These are phyloP conservation scores for Omphalotus olearius DNA, from an alignment of 1,284 basidiomycete genomes.

Conservation along the genomic window DNA sequence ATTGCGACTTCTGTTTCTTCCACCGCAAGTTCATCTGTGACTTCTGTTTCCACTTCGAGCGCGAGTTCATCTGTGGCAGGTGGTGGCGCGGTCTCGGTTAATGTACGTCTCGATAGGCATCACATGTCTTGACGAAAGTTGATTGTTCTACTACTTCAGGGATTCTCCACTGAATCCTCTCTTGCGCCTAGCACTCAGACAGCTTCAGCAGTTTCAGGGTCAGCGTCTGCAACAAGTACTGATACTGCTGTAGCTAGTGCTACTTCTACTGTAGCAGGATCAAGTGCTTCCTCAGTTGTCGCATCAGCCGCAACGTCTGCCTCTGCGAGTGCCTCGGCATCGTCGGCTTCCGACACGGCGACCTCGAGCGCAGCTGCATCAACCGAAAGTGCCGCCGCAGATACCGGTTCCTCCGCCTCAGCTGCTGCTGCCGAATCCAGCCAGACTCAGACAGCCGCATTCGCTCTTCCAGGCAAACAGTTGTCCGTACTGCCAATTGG, in stretches of 20 bases:
- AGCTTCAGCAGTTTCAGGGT: constrained; percentile 11
- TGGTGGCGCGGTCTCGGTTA: constrained; percentile 8
- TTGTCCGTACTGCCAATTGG: constrained; percentile 76
- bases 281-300: background rate
- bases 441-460: constrained; percentile 35
- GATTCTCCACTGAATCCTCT: constrained; percentile 1
- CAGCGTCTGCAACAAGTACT: constrained; percentile 10
- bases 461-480: constrained; percentile 66
- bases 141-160: background rate
- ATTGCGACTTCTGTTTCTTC: constrained; percentile 9
- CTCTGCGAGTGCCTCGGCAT: constrained; percentile 11
- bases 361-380: constrained; percentile 12
- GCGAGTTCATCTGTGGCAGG: background rate
- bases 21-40: constrained; percentile 3
- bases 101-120: constrained; percentile 1
- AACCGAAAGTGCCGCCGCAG: constrained; percentile 19
- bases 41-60: constrained; percentile 4
- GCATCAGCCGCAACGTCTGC: background rate
- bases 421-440: constrained; percentile 38
- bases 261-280: too few relatives aligned
- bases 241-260: constrained; percentile 10
- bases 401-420: constrained; percentile 25
- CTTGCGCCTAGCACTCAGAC: constrained; percentile 4
- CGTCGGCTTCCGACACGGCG: constrained; percentile 8
- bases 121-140: too few relatives aligned